These are phyloP conservation scores for Arthrobotrys sinensis DNA, from an alignment of 2,329 filamentous ascomycete species.

Conservation along the genomic window DNA sequence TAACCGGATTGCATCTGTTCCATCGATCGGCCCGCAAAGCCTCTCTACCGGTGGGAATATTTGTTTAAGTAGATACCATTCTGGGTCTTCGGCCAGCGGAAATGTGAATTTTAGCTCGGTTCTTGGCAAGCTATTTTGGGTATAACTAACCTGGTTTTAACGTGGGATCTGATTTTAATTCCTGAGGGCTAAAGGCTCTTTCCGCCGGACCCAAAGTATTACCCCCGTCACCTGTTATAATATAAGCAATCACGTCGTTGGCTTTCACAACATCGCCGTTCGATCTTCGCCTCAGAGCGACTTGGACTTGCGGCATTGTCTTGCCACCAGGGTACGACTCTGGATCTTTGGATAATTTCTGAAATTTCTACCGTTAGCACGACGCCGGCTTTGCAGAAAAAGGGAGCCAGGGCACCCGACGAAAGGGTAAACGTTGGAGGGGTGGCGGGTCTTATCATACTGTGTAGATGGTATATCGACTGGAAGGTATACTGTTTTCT, in stretches of 20 bases:
- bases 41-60: slow-evolving; percentile 98
- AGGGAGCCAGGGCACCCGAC: neutral
- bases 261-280: slow-evolving; percentile 90
- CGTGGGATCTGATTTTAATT: slow-evolving; percentile 83
- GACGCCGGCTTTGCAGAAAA: slow-evolving; percentile 60
- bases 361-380: neutral
- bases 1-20: slow-evolving; percentile 89
- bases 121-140: neutral
- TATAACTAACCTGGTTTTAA: slow-evolving; percentile 74
- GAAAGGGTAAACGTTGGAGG: too few species aligned
- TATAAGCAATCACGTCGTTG: slow-evolving; percentile 96
- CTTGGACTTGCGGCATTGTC: slow-evolving; percentile 96
- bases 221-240: slow-evolving; percentile 81
- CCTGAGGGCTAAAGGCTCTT: slow-evolving; percentile 87
- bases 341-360: slow-evolving; percentile 92
- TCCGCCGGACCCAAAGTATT: slow-evolving; percentile 78
- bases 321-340: slow-evolving; percentile 94
- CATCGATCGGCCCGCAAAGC: slow-evolving; percentile 93
- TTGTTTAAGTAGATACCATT: slow-evolving; percentile 98
- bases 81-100: slow-evolving; percentile 76
- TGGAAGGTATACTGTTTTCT: slow-evolving; percentile 78
- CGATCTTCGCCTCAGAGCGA: slow-evolving; percentile 88
- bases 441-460: slow-evolving; percentile 66
- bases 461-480: slow-evolving; percentile 97
- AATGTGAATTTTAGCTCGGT: slow-evolving; percentile 10